Conservation (phyloP, 2,329 filamentous ascomycete species). For the Ophiognomonia clavigignenti-juglandacearum region DNA sequence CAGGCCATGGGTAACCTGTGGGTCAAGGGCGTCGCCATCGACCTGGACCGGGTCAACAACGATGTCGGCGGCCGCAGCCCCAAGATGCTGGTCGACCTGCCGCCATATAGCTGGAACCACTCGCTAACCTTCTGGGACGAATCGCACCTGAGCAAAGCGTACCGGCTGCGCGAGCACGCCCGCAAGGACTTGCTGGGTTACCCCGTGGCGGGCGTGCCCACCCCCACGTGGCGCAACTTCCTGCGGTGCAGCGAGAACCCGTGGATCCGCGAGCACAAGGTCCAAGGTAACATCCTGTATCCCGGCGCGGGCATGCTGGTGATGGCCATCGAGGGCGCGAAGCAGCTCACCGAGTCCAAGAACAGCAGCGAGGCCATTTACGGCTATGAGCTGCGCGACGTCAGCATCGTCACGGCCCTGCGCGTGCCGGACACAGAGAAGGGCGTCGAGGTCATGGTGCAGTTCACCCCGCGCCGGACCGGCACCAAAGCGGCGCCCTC, state of each 20-base stretch:
- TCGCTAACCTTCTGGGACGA: slow-evolving; percentile 10
- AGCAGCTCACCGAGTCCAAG: neutral
- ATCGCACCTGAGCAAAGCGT: slow-evolving; percentile 22
- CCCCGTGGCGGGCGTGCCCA: slow-evolving; percentile 36
- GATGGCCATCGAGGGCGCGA: slow-evolving; percentile 26
- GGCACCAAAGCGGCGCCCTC: slow-evolving; percentile 10
- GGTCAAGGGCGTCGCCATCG: slow-evolving; percentile 36
- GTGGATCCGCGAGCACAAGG: slow-evolving; percentile 53
- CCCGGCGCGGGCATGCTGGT: slow-evolving; percentile 48
- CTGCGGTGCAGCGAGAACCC: slow-evolving; percentile 44
- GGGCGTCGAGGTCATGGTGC: slow-evolving; percentile 19
- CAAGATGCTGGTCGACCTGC: slow-evolving; percentile 8
- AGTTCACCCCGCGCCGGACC: slow-evolving; percentile 13
- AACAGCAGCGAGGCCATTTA: slow-evolving; percentile 2
- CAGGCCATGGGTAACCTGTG: slow-evolving; percentile 41
- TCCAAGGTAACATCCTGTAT: slow-evolving; percentile 52
- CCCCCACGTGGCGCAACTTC: slow-evolving; percentile 45
- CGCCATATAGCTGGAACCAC: slow-evolving; percentile 14
- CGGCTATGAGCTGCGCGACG: slow-evolving; percentile 19
- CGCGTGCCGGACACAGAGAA: slow-evolving; percentile 18
- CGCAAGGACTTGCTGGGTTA: slow-evolving; percentile 43
- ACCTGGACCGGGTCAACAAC: slow-evolving; percentile 33
- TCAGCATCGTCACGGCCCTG: slow-evolving; percentile 18
- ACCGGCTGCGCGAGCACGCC: slow-evolving; percentile 34
- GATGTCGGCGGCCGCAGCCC: neutral